A percentile compares a stretch with the other conserved stretches of the same genome.
These are phyloP conservation scores for Carnegiea gigantea DNA, from an alignment of 179 eudicot species.

Conservation along the genomic window DNA sequence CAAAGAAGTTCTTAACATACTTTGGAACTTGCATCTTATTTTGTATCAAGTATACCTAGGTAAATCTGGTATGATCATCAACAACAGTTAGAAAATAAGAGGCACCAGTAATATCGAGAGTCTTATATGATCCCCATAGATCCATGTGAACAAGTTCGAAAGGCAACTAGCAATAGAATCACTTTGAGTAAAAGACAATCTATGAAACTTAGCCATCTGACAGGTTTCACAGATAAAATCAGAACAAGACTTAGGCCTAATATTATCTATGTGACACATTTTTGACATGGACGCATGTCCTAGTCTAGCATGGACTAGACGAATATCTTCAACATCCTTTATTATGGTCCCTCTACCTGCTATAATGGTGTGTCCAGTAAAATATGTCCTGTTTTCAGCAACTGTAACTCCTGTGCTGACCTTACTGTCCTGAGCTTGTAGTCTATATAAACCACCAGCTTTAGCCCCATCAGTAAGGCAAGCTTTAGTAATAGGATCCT, in stretches of 20 bases:
- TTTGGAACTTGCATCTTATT: background rate
- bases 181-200: background rate
- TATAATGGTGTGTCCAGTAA: too few relatives aligned
- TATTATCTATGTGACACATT: background rate
- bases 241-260: too few relatives aligned
- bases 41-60: background rate
- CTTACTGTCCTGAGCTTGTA: background rate
- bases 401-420: background rate
- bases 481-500: background rate
- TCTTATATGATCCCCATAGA: background rate
- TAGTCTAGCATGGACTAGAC: background rate
- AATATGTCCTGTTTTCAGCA: background rate
- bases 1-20: background rate
- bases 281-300: background rate
- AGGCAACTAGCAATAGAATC: background rate
- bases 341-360: too few relatives aligned
- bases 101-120: background rate
- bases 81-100: background rate
- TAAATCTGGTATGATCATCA: background rate
- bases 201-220: background rate
- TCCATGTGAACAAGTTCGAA: background rate
- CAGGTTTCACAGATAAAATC: background rate
- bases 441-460: too few relatives aligned
- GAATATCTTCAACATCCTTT: background rate
- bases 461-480: background rate